Evolutionary conservation across 2,329 filamentous ascomycete genomes (phyloP).

Genomic region (Pleoardoris graminearum): DNA sequence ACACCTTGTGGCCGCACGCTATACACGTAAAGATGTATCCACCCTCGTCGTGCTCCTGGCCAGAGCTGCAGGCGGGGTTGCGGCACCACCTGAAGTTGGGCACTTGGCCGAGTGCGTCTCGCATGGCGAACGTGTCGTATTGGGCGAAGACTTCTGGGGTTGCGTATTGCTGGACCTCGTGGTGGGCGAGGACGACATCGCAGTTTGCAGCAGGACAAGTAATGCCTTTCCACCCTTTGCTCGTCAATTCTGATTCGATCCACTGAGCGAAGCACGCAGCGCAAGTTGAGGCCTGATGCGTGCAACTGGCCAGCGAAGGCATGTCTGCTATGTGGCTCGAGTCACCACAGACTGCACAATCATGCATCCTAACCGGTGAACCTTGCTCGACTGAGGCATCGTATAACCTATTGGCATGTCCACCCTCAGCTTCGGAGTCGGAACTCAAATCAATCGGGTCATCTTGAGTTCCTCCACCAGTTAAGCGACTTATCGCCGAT

Average conservation of each 20-base stretch:
- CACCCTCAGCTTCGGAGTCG: constrained; percentile 3
- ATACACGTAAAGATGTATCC: constrained; percentile 52
- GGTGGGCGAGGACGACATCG: constrained; percentile 48
- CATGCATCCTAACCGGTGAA: constrained; percentile 6
- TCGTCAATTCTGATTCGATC: constrained; percentile 44
- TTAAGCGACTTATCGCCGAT: not conserved
- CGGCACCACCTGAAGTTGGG: constrained; percentile 61
- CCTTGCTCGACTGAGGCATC: not conserved
- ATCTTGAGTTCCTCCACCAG: constrained; percentile 10
- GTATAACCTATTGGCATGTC: not conserved
- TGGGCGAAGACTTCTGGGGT: constrained; percentile 20
- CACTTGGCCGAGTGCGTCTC: constrained; percentile 49
- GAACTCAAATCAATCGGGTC: constrained; percentile 15
- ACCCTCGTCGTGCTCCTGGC: constrained; percentile 55
- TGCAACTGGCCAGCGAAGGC: constrained; percentile 35
- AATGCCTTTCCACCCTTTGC: constrained; percentile 52
- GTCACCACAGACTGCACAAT: constrained; percentile 31
- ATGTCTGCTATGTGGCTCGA: constrained; percentile 16
- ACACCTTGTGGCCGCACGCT: constrained; percentile 44
- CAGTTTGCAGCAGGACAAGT: constrained; percentile 57
- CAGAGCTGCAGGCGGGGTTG: constrained; percentile 52
- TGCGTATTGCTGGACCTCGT: constrained; percentile 47
- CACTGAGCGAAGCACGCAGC: constrained; percentile 43
- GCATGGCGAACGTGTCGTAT: constrained; percentile 50
- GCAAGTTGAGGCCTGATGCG: constrained; percentile 43